Base-by-base conservation (phyloP, 768 basidiomycete genomes). In the Boletus coccyginus region DNA sequence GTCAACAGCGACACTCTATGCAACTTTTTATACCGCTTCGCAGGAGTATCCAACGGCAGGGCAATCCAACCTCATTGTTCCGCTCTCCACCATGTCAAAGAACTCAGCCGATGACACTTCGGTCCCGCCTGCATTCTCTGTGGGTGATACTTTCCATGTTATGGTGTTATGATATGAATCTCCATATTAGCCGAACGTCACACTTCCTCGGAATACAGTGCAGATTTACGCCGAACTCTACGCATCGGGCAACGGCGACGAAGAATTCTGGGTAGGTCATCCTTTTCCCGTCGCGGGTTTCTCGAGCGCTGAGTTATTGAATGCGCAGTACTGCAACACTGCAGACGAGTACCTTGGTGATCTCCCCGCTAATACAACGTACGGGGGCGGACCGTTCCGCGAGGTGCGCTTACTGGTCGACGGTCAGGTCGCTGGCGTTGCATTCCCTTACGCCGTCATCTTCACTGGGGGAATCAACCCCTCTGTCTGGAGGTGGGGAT, bases 381-480 rank as follows among this genome's bases (percentile, higher is more conserved):
- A 58, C 27, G 60, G 78, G 1, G 74, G 81, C 42, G 83, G 83
- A 0, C 81, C 85, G 70, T 81, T 72, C 81, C 82, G 84, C 13
- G 84, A 87, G 63, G 78, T 86, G n/a, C 80, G 83, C 60, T 62
- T 85, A 38, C 72, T 85, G 19, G 74, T 86, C 6, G 84, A 87
- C 49, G 79, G 78, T 12, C 72, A 71, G 53, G 66, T 85, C 3
- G 85, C 84, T 12, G 85, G 80, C 5, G 72, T 76, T 7, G 82
- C 75, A 2, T 83, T 85, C 73, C 85, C 85, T 31, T 85, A 81
- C 35, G 75, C 75, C 0, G 75, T 79, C 17, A 82, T 90, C 42
- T 92, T 90, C 64, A 91, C 88, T 0, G 90, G 90, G 14, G 88
- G 88, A 1, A 81, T 90, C 56, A 76, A 82, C 13, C 90, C 88